Percentiles rank a stretch among this genome's conserved stretches.
Conservation (phyloP, 352 stramenopile species). For the Globisporangium emineosum region DNA sequence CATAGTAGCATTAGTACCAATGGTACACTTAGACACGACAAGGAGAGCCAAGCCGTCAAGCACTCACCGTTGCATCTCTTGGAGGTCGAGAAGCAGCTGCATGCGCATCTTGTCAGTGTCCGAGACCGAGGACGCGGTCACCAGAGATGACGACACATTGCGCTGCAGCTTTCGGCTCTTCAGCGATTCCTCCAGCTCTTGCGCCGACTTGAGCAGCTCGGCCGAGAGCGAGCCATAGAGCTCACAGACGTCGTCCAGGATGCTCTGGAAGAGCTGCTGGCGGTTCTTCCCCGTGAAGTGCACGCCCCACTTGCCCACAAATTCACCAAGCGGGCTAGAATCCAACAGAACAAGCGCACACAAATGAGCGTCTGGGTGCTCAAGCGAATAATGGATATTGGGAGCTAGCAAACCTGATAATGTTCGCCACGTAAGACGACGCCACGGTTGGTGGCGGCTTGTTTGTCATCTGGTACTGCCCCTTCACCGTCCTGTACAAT, state of each 20-base stretch:
- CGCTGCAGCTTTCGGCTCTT: conserved; percentile 86
- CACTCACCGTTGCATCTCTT: conserved; percentile 67
- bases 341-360: neutral
- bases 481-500: conserved; percentile 80
- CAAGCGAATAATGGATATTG: neutral
- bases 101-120: conserved; percentile 87
- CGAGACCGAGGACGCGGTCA: conserved; percentile 34
- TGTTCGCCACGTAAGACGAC: conserved; percentile 78
- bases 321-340: conserved; percentile 58
- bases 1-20: conserved; percentile 6
- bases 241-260: conserved; percentile 58
- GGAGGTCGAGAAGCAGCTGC: conserved; percentile 72
- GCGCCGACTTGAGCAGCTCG: conserved; percentile 71
- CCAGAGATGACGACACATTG: conserved; percentile 22
- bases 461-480: conserved; percentile 90
- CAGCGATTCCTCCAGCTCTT: conserved; percentile 84
- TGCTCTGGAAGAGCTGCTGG: conserved; percentile 44
- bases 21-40: too few species aligned
- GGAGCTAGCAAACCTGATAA: conserved; percentile 41
- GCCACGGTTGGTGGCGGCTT: conserved; percentile 64
- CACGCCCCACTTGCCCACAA: conserved; percentile 69
- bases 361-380: neutral
- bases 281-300: conserved; percentile 41
- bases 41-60: neutral
- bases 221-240: conserved; percentile 63